Base-by-base conservation (phyloP, 768 basidiomycete genomes). In the Mycena floridula region DNA sequence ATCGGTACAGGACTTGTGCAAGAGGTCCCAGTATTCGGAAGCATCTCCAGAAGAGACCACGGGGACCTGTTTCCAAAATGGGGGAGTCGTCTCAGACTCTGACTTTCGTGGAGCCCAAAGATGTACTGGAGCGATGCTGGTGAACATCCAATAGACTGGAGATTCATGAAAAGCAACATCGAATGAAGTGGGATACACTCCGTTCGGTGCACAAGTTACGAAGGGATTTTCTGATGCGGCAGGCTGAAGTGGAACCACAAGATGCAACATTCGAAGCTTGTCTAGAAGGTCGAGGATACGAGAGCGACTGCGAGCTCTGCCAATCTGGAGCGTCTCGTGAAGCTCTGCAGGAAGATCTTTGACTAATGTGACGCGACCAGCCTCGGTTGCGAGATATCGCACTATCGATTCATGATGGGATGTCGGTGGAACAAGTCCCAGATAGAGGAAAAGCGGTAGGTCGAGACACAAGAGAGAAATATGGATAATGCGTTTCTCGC, bases 101-200 rank as follows among this genome's bases (percentile, higher is more conserved):
- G n/a, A n/a, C n/a, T n/a, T n/a, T n/a, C n/a, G n/a, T n/a, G n/a
- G n/a, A 6, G 71, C 75, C 77, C 85, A 85, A 21, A 81, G 62
- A 56, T 78, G 70, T 6, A 89, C 53, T 0, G 85, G 76, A 2
- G 76, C 82, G 8, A 54, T 52, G 12, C 66, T 58, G 39, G 73
- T 72, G 52, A 89, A 77, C 27, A 71, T 64, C 81, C 85, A 90
- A 61, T 81, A 85, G 2, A 56, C 55, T 1, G 85, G 83, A 0
- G 77, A 75, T 22, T 67, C 70, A 69, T 75, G 74, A 11, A 63
- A 69, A 16, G 72, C 69, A 21, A 63, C 50, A 24, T 75, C 72
- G 48, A 79, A 81, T 5, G 68, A 51, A 2, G 61, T 63, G 18
- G 77, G 73, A 50, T 75, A 67, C 2, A 65, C 65, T 6, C 61